These are phyloP conservation scores for Flaveria linearis DNA, from an alignment of 129 eudicot genomes.

Conservation along the genomic window DNA sequence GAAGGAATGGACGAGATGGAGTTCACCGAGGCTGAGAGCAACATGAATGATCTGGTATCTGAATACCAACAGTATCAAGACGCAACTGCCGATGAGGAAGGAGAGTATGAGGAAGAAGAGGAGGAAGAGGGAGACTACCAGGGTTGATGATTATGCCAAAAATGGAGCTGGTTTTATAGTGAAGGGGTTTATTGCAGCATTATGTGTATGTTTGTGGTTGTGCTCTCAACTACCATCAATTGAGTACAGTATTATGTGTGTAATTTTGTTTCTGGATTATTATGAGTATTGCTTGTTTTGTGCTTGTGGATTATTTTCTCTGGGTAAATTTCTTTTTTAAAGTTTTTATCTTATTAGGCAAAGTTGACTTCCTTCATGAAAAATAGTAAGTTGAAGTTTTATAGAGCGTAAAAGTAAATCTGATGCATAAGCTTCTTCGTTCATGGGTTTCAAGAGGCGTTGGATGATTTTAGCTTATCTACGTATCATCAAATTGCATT, in stretches of 20 bases:
- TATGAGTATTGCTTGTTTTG: conserved; percentile 24
- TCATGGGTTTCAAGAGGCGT: no score
- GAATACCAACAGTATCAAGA: conserved; percentile 70
- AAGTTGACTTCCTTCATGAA: background rate
- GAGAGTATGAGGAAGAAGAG: conserved; percentile 46
- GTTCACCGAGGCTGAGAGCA: conserved; percentile 60
- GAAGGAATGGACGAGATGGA: conserved; percentile 71
- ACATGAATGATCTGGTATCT: conserved; percentile 61
- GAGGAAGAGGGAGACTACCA: conserved; percentile 35
- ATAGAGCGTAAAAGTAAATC: no score
- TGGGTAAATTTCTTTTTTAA: background rate
- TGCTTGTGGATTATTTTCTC: background rate
- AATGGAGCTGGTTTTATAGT: no score
- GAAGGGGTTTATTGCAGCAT: conserved; percentile 1
- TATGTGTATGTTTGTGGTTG: conserved; percentile 40
- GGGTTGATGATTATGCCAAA: background rate
- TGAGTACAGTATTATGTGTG: conserved; percentile 18
- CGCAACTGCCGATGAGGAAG: conserved; percentile 58
- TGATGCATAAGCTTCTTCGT: no score
- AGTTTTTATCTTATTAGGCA: background rate
- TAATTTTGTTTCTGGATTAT: conserved; percentile 27
- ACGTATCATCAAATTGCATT: no score
- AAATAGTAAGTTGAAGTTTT: no score
- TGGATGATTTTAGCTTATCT: no score
- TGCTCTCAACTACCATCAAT: conserved; percentile 46